Conservation (phyloP, 1,139 yeast species). For the Debaryomyces udenii region DNA sequence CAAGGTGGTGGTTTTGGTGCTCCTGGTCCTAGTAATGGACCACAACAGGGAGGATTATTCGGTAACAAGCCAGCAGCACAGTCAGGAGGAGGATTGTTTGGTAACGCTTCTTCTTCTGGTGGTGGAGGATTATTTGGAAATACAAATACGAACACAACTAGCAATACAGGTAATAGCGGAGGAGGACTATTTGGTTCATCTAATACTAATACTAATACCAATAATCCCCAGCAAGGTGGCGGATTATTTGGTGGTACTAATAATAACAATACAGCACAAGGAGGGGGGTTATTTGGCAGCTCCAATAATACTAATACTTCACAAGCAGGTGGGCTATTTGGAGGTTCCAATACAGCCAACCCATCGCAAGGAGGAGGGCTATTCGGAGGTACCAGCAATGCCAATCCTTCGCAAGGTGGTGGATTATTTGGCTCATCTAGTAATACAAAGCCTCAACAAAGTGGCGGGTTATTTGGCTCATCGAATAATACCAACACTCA, state of each 20-base stretch:
- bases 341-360: constrained; percentile 31
- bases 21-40: background rate
- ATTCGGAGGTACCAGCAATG: constrained; percentile 21
- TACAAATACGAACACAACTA: constrained; percentile 21
- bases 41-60: constrained; percentile 17
- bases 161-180: constrained; percentile 9
- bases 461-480: constrained; percentile 9
- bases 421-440: constrained; percentile 28
- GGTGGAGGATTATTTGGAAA: constrained; percentile 45
- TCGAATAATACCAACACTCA: constrained; percentile 9
- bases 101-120: constrained; percentile 15
- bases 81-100: constrained; percentile 21
- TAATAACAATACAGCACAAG: constrained; percentile 8
- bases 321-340: constrained; percentile 38
- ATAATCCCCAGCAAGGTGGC: constrained; percentile 4
- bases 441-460: constrained; percentile 14
- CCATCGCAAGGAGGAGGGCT: constrained; percentile 18
- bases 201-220: constrained; percentile 9
- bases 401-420: constrained; percentile 22
- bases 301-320: constrained; percentile 11
- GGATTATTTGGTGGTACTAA: constrained; percentile 7
- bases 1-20: constrained; percentile 30
- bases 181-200: constrained; percentile 25
- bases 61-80: constrained; percentile 13
- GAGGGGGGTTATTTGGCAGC: constrained; percentile 5